These are phyloP conservation scores for Cucurbita argyrosperma DNA, from an alignment of 306 rosid species.

Conservation along the genomic window DNA sequence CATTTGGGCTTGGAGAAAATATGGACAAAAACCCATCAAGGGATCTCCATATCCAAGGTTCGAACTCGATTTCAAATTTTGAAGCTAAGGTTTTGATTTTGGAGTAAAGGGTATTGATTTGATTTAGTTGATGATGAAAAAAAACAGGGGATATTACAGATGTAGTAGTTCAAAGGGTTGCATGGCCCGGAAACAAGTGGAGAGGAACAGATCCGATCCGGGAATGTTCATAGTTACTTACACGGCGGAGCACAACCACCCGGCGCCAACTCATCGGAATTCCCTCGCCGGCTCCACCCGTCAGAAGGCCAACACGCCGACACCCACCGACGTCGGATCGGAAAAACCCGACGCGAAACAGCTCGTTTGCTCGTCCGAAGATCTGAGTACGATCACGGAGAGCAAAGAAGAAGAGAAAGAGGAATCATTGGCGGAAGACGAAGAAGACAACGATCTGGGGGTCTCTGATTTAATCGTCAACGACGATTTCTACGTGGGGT, in stretches of 20 bases:
- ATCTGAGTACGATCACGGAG: slow-evolving; percentile 29
- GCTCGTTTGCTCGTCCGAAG: slow-evolving; percentile 4
- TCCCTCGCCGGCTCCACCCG: slow-evolving; percentile 96
- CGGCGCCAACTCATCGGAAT: slow-evolving; percentile 87
- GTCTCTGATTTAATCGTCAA: slow-evolving; percentile 39
- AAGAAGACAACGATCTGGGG: slow-evolving; percentile 55
- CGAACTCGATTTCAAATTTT: neutral
- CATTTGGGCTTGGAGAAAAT: slow-evolving; percentile 95
- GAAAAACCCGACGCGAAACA: slow-evolving; percentile 15
- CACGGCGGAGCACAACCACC: slow-evolving; percentile 94
- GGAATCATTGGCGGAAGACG: slow-evolving; percentile 44
- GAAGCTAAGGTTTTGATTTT: neutral
- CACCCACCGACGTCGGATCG: neutral
- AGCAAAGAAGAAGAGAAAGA: slow-evolving; percentile 58
- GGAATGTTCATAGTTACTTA: slow-evolving; percentile 84
- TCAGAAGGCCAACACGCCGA: slow-evolving; percentile 38
- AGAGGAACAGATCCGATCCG: slow-evolving; percentile 84
- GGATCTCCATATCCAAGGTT: slow-evolving; percentile 98
- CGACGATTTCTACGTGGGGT: slow-evolving; percentile 67
- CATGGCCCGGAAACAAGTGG: slow-evolving; percentile 93
- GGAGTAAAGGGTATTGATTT: neutral
- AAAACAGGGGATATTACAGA: slow-evolving; percentile 80
- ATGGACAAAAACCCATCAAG: slow-evolving; percentile 94
- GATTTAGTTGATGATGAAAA: neutral
- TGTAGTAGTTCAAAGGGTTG: slow-evolving; percentile 97